A percentile compares a stretch with the other conserved stretches of the same genome.
Conservation (phyloP, 1,284 basidiomycete genomes). For the Cryptococcus sp. region DNA sequence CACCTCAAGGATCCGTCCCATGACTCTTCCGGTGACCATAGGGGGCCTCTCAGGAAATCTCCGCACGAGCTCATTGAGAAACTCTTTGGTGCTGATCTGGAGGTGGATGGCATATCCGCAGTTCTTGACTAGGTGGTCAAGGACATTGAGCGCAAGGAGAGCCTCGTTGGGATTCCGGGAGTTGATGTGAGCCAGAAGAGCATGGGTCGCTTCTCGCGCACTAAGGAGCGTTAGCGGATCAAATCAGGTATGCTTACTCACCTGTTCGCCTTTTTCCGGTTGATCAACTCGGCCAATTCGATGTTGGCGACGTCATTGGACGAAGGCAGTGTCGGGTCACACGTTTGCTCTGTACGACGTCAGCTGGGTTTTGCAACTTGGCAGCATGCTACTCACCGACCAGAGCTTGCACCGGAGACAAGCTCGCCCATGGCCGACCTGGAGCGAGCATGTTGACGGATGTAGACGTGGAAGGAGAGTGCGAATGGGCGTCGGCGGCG, state of each 20-base stretch:
- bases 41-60: slow-evolving; percentile 97
- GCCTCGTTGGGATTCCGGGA: slow-evolving; percentile 50
- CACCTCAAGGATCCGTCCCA: slow-evolving; percentile 90
- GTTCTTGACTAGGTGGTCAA: slow-evolving; percentile 91
- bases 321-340: slow-evolving; percentile 80
- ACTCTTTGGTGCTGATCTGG: slow-evolving; percentile 98
- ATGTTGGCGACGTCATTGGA: slow-evolving; percentile 91
- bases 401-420: slow-evolving; percentile 48
- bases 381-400: slow-evolving; percentile 39
- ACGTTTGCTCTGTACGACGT: slow-evolving; percentile 64
- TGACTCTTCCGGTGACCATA: slow-evolving; percentile 88
- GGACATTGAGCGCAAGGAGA: slow-evolving; percentile 57
- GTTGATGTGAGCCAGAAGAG: slow-evolving; percentile 54
- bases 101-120: slow-evolving; percentile 97
- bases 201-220: slow-evolving; percentile 54
- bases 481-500: not conserved
- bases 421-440: slow-evolving; percentile 41
- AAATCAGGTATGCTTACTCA: slow-evolving; percentile 54
- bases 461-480: not conserved
- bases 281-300: slow-evolving; percentile 91
- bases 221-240: slow-evolving; percentile 13
- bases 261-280: slow-evolving; percentile 95
- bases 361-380: not conserved
- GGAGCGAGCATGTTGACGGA: slow-evolving; percentile 28
- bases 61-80: slow-evolving; percentile 96